Evolutionary conservation across 306 rosid genomes (phyloP).

Genomic region (Vachellia collinsii): DNA sequence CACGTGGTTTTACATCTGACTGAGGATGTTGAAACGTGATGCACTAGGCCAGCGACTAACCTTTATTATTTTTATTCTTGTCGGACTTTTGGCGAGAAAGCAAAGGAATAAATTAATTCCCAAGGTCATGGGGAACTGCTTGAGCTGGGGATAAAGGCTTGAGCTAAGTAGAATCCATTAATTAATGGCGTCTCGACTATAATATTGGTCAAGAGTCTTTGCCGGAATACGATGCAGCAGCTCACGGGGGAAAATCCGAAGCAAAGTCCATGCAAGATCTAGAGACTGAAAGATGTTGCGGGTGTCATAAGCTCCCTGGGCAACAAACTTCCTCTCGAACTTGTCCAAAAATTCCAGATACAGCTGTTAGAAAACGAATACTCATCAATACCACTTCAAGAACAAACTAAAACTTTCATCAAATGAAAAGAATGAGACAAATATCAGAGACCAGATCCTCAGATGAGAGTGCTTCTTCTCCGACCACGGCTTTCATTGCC

Average conservation of each 20-base stretch:
- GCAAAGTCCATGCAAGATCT: slow-evolving; percentile 96
- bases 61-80: slow-evolving; percentile 57
- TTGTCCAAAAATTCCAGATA: slow-evolving; percentile 96
- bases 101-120: slow-evolving; percentile 53
- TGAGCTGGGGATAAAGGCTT: slow-evolving; percentile 38
- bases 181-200: slow-evolving; percentile 84
- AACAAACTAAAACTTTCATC: not conserved
- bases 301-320: slow-evolving; percentile 96
- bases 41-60: slow-evolving; percentile 44
- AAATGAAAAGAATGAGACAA: slow-evolving; percentile 15
- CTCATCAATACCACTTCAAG: slow-evolving; percentile 25
- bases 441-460: slow-evolving; percentile 83
- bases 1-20: slow-evolving; percentile 46
- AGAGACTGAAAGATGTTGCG: slow-evolving; percentile 98
- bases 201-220: slow-evolving; percentile 85
- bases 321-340: slow-evolving; percentile 93
- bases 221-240: slow-evolving; percentile 98
- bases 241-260: slow-evolving; percentile 98
- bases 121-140: slow-evolving; percentile 44
- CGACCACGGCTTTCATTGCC: slow-evolving; percentile 99
- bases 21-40: slow-evolving; percentile 36
- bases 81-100: slow-evolving; percentile 36
- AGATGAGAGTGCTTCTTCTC: slow-evolving; percentile 99
- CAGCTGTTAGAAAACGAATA: slow-evolving; percentile 54
- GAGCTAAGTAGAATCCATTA: slow-evolving; percentile 43